Evolutionary conservation across 2,329 filamentous ascomycete species (phyloP).

Genomic region (Phyllosticta citribraziliensis): DNA sequence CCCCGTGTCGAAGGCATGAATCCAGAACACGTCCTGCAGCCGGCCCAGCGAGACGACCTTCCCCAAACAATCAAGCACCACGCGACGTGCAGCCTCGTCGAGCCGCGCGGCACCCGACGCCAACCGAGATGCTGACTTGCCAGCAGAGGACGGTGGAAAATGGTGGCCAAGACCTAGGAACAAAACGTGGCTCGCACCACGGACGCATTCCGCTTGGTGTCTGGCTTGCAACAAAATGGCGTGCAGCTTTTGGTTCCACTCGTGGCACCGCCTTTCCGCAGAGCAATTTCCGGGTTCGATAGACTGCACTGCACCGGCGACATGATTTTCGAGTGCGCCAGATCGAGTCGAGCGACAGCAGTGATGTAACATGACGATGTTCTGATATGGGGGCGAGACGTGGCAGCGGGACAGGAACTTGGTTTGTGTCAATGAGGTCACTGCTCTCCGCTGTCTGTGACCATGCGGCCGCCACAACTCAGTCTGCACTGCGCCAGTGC

Average conservation of each 20-base stretch:
- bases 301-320: not conserved
- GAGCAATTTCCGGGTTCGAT: constrained; percentile 6
- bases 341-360: too few relatives aligned
- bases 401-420: too few relatives aligned
- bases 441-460: too few relatives aligned
- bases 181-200: too few relatives aligned
- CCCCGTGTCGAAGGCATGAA: not conserved
- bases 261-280: constrained; percentile 6
- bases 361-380: not conserved
- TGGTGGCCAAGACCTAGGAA: too few relatives aligned
- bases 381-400: too few relatives aligned
- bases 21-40: not conserved
- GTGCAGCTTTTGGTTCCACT: not conserved
- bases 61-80: not conserved
- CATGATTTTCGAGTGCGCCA: not conserved
- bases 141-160: too few relatives aligned
- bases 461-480: too few relatives aligned
- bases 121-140: not conserved
- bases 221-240: not conserved
- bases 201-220: too few relatives aligned
- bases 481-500: too few relatives aligned
- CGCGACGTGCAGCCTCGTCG: not conserved
- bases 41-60: not conserved
- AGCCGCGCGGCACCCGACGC: not conserved
- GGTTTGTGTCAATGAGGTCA: too few relatives aligned